These are phyloP conservation scores for Aspergillus luchuensis DNA, from an alignment of 2,329 filamentous ascomycete genomes.

Conservation along the genomic window DNA sequence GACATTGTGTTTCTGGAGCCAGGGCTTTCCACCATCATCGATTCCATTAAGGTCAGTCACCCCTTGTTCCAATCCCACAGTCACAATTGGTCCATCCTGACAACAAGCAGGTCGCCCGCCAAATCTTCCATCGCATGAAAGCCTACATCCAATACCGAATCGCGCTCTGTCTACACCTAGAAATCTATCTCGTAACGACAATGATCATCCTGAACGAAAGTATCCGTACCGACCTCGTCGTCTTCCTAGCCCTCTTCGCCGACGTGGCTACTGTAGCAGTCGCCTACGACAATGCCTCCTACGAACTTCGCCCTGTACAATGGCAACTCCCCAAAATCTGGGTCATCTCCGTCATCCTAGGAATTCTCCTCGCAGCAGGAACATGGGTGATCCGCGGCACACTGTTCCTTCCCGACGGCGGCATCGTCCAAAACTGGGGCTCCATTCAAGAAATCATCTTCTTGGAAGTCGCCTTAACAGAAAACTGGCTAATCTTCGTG, in stretches of 20 bases:
- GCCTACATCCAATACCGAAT: slow-evolving; percentile 77
- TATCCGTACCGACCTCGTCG: slow-evolving; percentile 70
- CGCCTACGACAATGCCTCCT: slow-evolving; percentile 77
- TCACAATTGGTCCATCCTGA: neutral
- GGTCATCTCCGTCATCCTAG: slow-evolving; percentile 64
- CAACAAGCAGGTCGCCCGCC: slow-evolving; percentile 60
- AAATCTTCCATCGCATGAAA: slow-evolving; percentile 80
- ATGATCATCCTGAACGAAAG: slow-evolving; percentile 82
- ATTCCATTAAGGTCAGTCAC: slow-evolving; percentile 58
- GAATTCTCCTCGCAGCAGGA: slow-evolving; percentile 66
- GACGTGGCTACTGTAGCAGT: slow-evolving; percentile 78
- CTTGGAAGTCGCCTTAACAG: slow-evolving; percentile 85
- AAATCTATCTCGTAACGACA: slow-evolving; percentile 74
- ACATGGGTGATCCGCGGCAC: slow-evolving; percentile 75
- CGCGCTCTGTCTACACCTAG: slow-evolving; percentile 71
- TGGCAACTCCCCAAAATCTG: slow-evolving; percentile 82
- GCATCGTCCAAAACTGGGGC: slow-evolving; percentile 74
- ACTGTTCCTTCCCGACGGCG: slow-evolving; percentile 68
- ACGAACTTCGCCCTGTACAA: slow-evolving; percentile 72
- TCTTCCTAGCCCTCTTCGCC: slow-evolving; percentile 77
- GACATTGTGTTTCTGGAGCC: slow-evolving; percentile 76
- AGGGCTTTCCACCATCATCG: slow-evolving; percentile 70
- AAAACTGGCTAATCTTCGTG: slow-evolving; percentile 98
- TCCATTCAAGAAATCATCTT: slow-evolving; percentile 78
- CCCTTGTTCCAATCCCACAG: neutral